Conservation (phyloP, 768 basidiomycete genomes). For the Amanita exitialis region DNA sequence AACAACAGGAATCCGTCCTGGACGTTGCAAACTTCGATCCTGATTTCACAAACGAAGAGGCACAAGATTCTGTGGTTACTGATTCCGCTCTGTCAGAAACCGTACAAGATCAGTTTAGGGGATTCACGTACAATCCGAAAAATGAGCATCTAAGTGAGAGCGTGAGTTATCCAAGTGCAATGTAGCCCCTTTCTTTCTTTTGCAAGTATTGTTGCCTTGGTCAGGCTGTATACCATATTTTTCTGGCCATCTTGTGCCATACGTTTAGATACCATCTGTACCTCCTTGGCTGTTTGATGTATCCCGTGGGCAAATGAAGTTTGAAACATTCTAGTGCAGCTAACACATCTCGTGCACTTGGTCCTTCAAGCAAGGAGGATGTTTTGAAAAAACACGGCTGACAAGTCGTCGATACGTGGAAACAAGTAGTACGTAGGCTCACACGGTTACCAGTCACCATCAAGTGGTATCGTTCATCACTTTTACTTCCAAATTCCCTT, state of each 20-base stretch:
- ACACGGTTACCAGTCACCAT: not conserved
- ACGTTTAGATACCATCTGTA: not conserved
- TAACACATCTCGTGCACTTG: too few species aligned
- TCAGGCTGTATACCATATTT: not conserved
- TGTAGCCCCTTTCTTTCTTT: conserved; percentile 14
- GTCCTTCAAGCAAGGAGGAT: too few species aligned
- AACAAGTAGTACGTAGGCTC: not conserved
- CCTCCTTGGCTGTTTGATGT: too few species aligned
- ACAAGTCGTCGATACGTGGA: not conserved
- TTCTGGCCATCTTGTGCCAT: not conserved
- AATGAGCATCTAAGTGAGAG: conserved; percentile 83
- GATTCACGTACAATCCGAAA: conserved; percentile 82
- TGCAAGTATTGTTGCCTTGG: not conserved
- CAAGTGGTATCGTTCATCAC: not conserved
- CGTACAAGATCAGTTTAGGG: conserved; percentile 92
- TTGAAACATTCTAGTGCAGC: too few species aligned
- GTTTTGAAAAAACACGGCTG: too few species aligned
- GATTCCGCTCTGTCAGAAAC: conserved; percentile 90
- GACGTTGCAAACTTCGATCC: conserved; percentile 97
- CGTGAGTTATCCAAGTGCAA: conserved; percentile 50
- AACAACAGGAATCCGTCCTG: conserved; percentile 70
- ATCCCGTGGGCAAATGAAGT: too few species aligned
- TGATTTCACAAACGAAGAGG: conserved; percentile 93
- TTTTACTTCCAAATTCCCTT: conserved; percentile 20
- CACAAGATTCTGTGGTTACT: conserved; percentile 92